phyloP scores from a whole-genome alignment of 2,329 filamentous ascomycete genomes.

The Trichophyton mentagrophytes region DNA sequence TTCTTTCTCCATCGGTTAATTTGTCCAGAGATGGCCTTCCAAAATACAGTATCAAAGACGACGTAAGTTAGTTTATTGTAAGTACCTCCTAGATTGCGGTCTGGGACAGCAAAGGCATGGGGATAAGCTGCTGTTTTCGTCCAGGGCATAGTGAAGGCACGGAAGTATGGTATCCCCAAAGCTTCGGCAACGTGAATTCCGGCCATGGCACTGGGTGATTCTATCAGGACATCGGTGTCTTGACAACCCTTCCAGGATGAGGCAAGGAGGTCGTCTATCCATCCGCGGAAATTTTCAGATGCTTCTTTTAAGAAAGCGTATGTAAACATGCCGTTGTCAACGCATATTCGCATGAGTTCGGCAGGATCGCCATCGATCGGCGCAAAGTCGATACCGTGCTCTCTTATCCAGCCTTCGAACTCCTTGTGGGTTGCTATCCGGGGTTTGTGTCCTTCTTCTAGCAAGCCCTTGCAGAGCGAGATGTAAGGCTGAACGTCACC shows the following conservation, averaged over 20 bases:
- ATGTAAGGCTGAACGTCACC: slow-evolving; percentile 98
- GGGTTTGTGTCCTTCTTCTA: slow-evolving; percentile 74
- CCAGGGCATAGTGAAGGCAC: slow-evolving; percentile 98
- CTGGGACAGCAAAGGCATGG: slow-evolving; percentile 86
- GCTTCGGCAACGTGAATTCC: slow-evolving; percentile 96
- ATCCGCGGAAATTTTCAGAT: slow-evolving; percentile 76
- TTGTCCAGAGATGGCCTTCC: slow-evolving; percentile 82
- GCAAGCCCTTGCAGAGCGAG: slow-evolving; percentile 77
- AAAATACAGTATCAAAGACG: slow-evolving; percentile 94
- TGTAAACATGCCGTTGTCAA: slow-evolving; percentile 95
- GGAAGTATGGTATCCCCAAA: slow-evolving; percentile 84
- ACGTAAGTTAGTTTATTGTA: slow-evolving; percentile 95
- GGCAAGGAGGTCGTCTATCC: slow-evolving; percentile 76
- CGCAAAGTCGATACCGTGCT: slow-evolving; percentile 88
- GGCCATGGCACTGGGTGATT: slow-evolving; percentile 92
- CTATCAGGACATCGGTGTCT: slow-evolving; percentile 78
- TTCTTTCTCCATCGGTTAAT: slow-evolving; percentile 87
- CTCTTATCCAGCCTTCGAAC: slow-evolving; percentile 77
- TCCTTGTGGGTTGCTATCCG: slow-evolving; percentile 86
- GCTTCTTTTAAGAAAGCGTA: slow-evolving; percentile 81
- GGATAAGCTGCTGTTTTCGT: slow-evolving; percentile 90
- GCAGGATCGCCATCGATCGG: slow-evolving; percentile 81
- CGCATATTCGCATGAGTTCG: slow-evolving; percentile 89
- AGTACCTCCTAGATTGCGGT: slow-evolving; percentile 84
- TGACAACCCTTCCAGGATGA: slow-evolving; percentile 77